Evolutionary conservation across 1,284 basidiomycete genomes (phyloP), one percentile per base, ranked within the genome.

Genomic region (Cystobasidiaceae sp.): DNA sequence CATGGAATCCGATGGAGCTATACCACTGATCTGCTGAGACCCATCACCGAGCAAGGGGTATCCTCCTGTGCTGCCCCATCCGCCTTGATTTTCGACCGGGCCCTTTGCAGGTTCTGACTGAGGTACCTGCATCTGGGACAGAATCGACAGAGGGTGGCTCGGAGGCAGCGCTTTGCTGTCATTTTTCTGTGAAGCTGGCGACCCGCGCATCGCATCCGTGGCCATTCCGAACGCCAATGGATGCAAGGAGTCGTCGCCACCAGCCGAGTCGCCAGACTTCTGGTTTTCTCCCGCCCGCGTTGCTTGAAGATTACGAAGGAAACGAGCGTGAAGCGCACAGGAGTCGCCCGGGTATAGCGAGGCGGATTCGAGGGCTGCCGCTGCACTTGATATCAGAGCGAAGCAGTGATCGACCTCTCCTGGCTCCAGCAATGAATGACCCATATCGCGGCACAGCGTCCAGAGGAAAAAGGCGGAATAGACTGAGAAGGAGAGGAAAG

Each of bases 381-480:
- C 51, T n/a, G 61, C 61, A 43, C 48, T 56, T 2, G 41, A 27
- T 3, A 64, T 56, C 41, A 64, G 61, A 15, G 48, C 39, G 30
- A 55, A 64, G 51, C 51, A 55, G 32, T 64, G 61, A 28, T 64
- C 61, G n/a, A 64, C 61, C 45, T 64, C 61, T n/a, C 61, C 61
- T 2, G 61, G 41, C n/a, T 64, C 52, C 13, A 64, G 52, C n/a
- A 64, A 33, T 39, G 46, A 51, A 32, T 39, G 32, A 8, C 51
- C 52, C 30, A 43, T 46, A 30, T 64, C 52, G 7, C 52, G 61
- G 32, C 61, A 64, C 15, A 64, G 52, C 19, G 61, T 64, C 61
- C 61, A 64, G n/a, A 64, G 51, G 52, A 64, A 64, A 43, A 64
- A 64, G 15, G 61, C 61, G 23, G 61, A 64, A 30, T 64, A 64